Conservation (phyloP, 176 grass and related monocot species). For the Thinopyrum elongatum region DNA sequence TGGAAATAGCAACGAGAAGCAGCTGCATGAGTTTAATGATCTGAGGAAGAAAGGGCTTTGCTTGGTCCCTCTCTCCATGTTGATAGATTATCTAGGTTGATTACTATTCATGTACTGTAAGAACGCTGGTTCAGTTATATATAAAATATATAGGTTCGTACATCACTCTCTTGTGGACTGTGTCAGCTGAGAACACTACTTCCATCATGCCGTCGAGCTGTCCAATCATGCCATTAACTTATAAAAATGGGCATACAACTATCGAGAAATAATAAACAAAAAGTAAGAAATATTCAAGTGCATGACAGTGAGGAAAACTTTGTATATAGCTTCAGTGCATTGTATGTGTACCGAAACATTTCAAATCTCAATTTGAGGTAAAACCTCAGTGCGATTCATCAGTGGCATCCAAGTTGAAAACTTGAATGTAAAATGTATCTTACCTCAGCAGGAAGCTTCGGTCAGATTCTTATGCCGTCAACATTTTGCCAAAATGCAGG, state of each 20-base stretch:
- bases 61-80: conserved; percentile 80
- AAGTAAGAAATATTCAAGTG: neutral
- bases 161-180: conserved; percentile 7
- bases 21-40: conserved; percentile 41
- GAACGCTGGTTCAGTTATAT: conserved; percentile 11
- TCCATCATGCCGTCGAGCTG: conserved; percentile 26
- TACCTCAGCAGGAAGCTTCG: neutral
- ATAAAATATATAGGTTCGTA: conserved; percentile 15
- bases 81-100: conserved; percentile 68
- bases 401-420: neutral
- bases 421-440: neutral
- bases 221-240: conserved; percentile 16
- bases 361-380: neutral
- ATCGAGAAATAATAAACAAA: conserved; percentile 3
- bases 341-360: neutral
- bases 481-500: conserved; percentile 3
- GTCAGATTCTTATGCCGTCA: neutral
- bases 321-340: neutral
- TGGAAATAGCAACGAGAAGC: conserved; percentile 21
- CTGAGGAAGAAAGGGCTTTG: conserved; percentile 78
- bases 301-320: neutral
- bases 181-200: conserved; percentile 20
- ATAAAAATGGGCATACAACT: conserved; percentile 12
- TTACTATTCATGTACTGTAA: conserved; percentile 21
- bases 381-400: neutral